Evolutionary conservation across 208 protist species (phyloP), one percentile per base, ranked within the genome.

Genomic region (Trypanosoma caninum): DNA sequence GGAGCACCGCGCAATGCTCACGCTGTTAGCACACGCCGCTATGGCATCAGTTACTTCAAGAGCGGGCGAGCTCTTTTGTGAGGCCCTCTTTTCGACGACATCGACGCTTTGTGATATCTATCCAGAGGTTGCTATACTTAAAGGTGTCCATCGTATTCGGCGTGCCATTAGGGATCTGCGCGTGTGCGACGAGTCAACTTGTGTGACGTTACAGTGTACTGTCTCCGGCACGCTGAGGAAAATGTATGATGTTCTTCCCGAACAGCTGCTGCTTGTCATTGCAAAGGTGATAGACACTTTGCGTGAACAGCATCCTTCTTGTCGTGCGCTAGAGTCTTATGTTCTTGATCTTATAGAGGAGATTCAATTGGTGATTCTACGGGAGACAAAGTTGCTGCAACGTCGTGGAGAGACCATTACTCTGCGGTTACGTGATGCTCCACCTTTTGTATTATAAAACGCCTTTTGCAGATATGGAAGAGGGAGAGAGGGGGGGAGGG

Each of bases 201-300:
- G 66, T 14, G 54, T 63, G 10, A 25, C 54, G 14, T 25, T 27
- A 11, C 71, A 83, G 47, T 75, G 50, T 44, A 38, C 69, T 2
- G 27, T 84, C 8, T 35, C 37, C 1, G 50, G 59, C 42, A 60
- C 76, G 37, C 37, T 94, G 2, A 40, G 53, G 16, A 31, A 7
- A 23, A 56, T 91, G 14, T 55, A 78, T 20, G 14, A 42, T 10
- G 47, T 82, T 27, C 27, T 94, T 8, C 82, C 87, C 0, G 87
- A 94, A 28, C 83, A 80, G 13, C 69, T 94, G 16, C 79, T 94
- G 34, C 35, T 52, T 4, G 76, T 76, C 20, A 71, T 93, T 11
- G 66, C 69, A 7, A 3, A 63, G 20, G 72, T 78, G 6, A 31
- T 80, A 28, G 53, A 69, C 31, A 42, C 40, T 11, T 18, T 76